Percentiles rank a stretch among this genome's conserved stretches.
These are phyloP conservation scores for Vitis labrusca DNA, from an alignment of 164 flowering plant species.

Conservation along the genomic window DNA sequence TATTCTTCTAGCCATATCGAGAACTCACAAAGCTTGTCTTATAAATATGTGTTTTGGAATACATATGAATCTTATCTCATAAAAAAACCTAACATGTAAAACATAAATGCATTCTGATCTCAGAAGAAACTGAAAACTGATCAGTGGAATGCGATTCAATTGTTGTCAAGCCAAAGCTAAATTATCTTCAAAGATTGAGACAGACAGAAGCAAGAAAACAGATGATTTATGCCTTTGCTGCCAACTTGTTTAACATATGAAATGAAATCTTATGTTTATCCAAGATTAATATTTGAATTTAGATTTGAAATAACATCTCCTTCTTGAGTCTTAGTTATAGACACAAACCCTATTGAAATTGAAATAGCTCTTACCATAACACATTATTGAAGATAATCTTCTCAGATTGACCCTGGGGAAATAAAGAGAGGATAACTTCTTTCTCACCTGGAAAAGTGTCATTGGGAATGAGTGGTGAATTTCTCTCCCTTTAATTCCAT, in stretches of 20 bases:
- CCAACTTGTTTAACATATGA: not conserved
- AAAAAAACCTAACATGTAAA: no score
- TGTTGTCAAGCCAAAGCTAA: not conserved
- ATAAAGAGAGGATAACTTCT: not conserved
- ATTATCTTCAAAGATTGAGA: not conserved
- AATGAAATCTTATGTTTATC: not conserved
- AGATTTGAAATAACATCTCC: no score
- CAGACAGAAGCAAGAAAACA: conserved; percentile 3
- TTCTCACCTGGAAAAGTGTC: conserved; percentile 84
- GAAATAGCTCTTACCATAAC: not conserved
- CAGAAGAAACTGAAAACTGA: no score
- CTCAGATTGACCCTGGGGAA: not conserved
- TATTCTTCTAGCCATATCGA: not conserved
- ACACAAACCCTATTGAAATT: not conserved
- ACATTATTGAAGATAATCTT: not conserved
- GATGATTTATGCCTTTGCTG: not conserved
- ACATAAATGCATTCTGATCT: no score
- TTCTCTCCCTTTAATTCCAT: conserved; percentile 91
- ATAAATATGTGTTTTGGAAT: not conserved
- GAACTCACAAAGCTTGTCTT: not conserved
- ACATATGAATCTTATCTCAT: no score
- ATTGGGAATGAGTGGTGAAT: conserved; percentile 91
- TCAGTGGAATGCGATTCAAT: not conserved
- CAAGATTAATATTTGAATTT: not conserved
- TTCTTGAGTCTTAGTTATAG: no score